Base-by-base conservation (phyloP, 2,329 filamentous ascomycete genomes). In the Aspergillus udagawae region DNA sequence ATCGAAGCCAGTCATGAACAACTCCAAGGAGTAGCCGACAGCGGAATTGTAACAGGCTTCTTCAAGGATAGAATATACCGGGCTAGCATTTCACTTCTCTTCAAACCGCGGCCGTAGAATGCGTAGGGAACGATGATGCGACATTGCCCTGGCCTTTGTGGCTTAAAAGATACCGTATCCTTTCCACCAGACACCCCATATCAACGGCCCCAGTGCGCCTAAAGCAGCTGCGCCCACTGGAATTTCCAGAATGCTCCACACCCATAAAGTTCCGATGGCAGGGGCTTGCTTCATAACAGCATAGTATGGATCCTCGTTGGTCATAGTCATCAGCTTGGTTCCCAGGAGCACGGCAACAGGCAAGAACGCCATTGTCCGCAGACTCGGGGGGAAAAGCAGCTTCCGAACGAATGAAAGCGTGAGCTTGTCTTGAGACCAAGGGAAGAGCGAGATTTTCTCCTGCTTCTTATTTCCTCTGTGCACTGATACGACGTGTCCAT, bases 211-310 rank as follows among this genome's bases (percentile, higher is more conserved):
- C 44, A 77, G 55, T 23, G 83, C 73, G 48, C 81, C 84, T n/a
- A 77, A 67, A 25, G 87, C 76, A 0, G 89, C 90, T 67, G 83
- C 86, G 0, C 80, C 68, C 44, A 96, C 77, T 55, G 91, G 83
- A 75, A 97, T 82, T 77, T 99, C 94, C 49, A 97, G 82, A 23
- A 97, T 87, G 32, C 89, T 86, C 92, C 93, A 97, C 4, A 97
- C 83, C 92, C 93, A 97, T 20, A 97, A 73, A 44, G 90, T 93
- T 0, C 91, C 94, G 14, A 97, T 73, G 4, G 92, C 87, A n/a
- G 94, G 94, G 0, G 92, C 89, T 61, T 86, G 86, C 78, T 96
- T 95, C 91, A 97, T 92, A 21, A 96, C 86, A 6, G 89, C 89
- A 65, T 95, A 86, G 68, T 97, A 97, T 4, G 88, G 85, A 63